A percentile compares a stretch with the other conserved stretches of the same genome.
phyloP scores from a whole-genome alignment of 163 green algal species.

The Scenedesmus sp. region DNA sequence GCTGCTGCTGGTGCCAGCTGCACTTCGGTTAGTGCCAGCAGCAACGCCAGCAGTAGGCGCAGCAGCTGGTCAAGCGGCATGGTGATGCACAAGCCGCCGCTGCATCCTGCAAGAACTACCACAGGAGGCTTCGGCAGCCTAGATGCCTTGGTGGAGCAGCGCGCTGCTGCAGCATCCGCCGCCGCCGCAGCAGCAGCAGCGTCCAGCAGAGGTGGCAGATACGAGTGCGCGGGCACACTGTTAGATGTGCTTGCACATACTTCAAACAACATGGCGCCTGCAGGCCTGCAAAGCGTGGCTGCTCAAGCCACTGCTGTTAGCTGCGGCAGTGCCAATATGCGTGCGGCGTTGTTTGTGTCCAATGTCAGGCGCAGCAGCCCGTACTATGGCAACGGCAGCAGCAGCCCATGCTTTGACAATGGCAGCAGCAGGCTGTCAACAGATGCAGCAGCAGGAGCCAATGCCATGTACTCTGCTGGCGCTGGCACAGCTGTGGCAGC shows the following conservation, averaged over 20 bases:
- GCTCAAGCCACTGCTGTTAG: neutral
- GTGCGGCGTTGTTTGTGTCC: too few species aligned
- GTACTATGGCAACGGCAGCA: too few species aligned
- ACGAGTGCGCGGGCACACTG: neutral
- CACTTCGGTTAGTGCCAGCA: neutral
- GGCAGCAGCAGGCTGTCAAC: neutral
- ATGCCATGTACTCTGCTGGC: neutral
- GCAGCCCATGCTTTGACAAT: neutral
- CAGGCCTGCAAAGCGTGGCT: neutral
- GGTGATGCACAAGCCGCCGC: neutral
- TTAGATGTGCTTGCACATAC: neutral
- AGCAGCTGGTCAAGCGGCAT: neutral
- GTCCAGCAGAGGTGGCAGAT: neutral
- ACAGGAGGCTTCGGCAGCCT: neutral
- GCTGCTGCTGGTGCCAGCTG: neutral
- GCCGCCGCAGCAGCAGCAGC: neutral
- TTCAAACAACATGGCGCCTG: too few species aligned
- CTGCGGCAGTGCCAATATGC: too few species aligned
- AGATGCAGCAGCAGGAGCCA: neutral
- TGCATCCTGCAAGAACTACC: neutral
- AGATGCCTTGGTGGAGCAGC: neutral
- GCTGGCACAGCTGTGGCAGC: neutral
- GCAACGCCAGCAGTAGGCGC: neutral
- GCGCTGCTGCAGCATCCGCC: neutral
- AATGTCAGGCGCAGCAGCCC: too few species aligned